Evolutionary conservation across 2,329 filamentous ascomycete species (phyloP), one percentile per base, ranked within the genome.

Genomic region (Aureobasidium musti): DNA sequence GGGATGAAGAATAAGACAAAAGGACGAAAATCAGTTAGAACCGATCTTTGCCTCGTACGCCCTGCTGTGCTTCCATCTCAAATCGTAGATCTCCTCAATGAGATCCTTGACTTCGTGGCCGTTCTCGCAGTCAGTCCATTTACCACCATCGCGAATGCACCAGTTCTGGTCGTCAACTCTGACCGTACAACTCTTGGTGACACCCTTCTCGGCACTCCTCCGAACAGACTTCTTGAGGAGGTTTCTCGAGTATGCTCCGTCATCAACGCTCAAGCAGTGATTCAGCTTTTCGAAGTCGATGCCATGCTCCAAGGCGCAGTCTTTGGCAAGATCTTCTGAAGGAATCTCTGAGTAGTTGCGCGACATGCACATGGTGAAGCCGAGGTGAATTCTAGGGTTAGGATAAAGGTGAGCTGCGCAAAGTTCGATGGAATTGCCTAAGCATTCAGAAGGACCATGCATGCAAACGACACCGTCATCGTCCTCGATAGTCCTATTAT

Each of bases 401-500:
- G 91, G 90, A 74, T 95, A 95, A 37, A 95, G 84, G 69, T 89
- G 83, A 67, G 89, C 88, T 39, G 93, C 93, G 79, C 95, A 99
- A 59, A 99, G 89, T 77, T 97, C 90, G 77, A 99, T 83, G 76
- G 97, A 96, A 79, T 99, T 92, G 69, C 95, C 95, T 73, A 98
- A 86, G 77, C 91, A 99, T 80, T 99, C 95, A 49, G 84, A 84
- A 5, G 92, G 90, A 8, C 95, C 95, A 77, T 99, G 95, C 80
- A 84, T 94, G 82, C 95, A 99, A 39, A 87, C 82, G 68, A 98
- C 89, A 65, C 92, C 93, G 72, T 93, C 89, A 69, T 88, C 89
- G 69, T 88, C 83, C 60, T 90, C 88, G 53, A 82, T 79, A 79
- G 88, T 72, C 78, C 90, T 84, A 35, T 19, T 26, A 13, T 49